Evolutionary conservation across 257 asterid species (phyloP), one percentile per base, ranked within the genome.

Genomic region (Phtheirospermum japonicum): DNA sequence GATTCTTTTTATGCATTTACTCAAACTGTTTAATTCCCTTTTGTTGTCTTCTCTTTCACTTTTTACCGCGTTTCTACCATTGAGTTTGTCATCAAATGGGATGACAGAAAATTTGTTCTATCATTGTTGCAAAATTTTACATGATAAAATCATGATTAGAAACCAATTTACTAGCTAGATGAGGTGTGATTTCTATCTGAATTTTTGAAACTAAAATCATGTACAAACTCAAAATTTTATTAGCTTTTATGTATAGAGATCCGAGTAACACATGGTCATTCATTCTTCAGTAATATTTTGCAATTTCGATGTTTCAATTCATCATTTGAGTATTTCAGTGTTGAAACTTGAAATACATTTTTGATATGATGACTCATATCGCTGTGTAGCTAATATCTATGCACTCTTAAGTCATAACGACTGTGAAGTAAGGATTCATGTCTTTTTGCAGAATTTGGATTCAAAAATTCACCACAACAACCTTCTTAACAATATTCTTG

Each of bases 401-500:
- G 49, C 43, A 54, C 46, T 46, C 34, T 56, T 49, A 23, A 23
- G 28, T 3, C 28, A 1, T 23, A 28, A 56, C 28, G 40, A 49
- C 23, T 65, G 59, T 20, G 31, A 34, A 36, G 51, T 63, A 11
- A 6, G 16, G 4, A 9, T 11, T 12, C 10, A 57, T 68, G 55
- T 65, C 19, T 57, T 64, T 13, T 33, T 71, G 66, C 88, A 86
- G 95, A 81, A 79, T 71, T 73, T 86, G 86, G 95, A 86, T 81
- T 86, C 95, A 5, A 86, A 86, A 81, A 86, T 86, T 74, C 95
- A 86, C 74, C 95, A 83, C 66, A 86, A 83, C 82, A 86, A 86
- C 77, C 90, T 86, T 54, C 95, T 86, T 19, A 86, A 86, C 76
- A 86, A 86, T 71, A 83, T 86, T 66, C 88, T 86, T 58, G 95